phyloP scores from a whole-genome alignment of 257 asterid genomes.

The Primulina tabacum region DNA sequence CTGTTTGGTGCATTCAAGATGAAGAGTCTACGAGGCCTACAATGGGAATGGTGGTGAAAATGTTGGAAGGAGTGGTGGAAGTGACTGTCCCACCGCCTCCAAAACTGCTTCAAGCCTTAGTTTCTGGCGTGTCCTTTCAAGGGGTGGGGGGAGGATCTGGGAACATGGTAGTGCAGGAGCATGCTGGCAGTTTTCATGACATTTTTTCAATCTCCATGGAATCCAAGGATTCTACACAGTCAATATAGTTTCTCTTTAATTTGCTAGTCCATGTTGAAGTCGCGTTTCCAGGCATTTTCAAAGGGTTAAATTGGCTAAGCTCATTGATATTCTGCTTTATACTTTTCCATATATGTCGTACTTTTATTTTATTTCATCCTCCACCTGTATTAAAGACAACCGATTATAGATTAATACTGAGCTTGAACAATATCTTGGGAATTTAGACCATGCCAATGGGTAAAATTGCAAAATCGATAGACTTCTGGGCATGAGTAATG shows the following conservation, averaged over 20 bases:
- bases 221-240: slow-evolving; percentile 38
- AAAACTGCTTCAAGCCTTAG: slow-evolving; percentile 76
- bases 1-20: slow-evolving; percentile 82
- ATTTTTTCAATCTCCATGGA: not conserved
- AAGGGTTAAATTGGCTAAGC: slow-evolving; percentile 8
- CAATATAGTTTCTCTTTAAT: slow-evolving; percentile 17
- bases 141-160: slow-evolving; percentile 47
- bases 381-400: too few relatives aligned
- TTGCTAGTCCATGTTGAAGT: slow-evolving; percentile 1
- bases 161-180: slow-evolving; percentile 29
- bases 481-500: not conserved
- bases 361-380: not conserved
- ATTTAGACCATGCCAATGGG: not conserved
- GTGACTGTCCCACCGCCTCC: slow-evolving; percentile 64
- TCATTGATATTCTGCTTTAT: slow-evolving; percentile 7
- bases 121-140: slow-evolving; percentile 72
- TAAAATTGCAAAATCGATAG: not conserved
- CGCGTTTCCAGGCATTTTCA: not conserved
- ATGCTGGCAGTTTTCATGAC: slow-evolving; percentile 14
- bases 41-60: slow-evolving; percentile 83
- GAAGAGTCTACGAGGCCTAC: slow-evolving; percentile 68
- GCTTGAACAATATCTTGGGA: not conserved
- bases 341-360: not conserved
- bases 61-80: slow-evolving; percentile 87
- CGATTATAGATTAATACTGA: not conserved